Evolutionary conservation across 192 early-diverging fungal species (phyloP), one percentile per base, ranked within the genome.

Genomic region (Pilobolus umbonatus): DNA sequence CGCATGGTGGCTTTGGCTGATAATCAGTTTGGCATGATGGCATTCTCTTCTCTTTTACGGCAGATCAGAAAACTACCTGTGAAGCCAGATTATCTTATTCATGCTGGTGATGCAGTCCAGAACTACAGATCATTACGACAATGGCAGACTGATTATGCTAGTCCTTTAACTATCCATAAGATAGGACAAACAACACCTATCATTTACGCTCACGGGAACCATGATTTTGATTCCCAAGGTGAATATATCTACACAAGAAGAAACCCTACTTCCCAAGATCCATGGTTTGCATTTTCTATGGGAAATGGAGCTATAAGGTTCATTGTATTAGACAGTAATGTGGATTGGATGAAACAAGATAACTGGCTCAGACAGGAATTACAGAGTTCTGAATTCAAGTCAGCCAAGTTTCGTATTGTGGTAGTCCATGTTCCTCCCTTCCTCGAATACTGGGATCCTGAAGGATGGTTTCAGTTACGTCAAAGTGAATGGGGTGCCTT

Each of bases 141-240:
- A 56, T 89, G 88, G 88, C 85, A 89, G 40, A 82, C 72, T 1
- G 84, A 89, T 56, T 74, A 88, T 57, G 75, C 75, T 26, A 73
- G 80, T 49, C 88, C 88, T 7, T 38, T 89, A 26, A 81, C 81
- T 1, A 65, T 79, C 35, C 72, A 70, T 57, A 67, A 59, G 12
- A 67, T 81, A n/a, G 75, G 70, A 0, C 86, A 88, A 65, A 68
- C 46, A 0, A 70, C 72, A 7, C 85, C 88, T 3, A 36, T 84
- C 29, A 83, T 87, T 43, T 88, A 85, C 71, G 81, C 80, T 9
- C 88, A 85, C 17, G 88, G 88, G 21, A 89, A 89, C 65, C 88
- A 89, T 53, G 88, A 89, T 48, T 79, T 78, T 52, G 88, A 89
- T 67, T 71, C 72, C 43, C 47, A 57, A 2, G 64, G 75, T 1